Percentiles rank a stretch among this genome's conserved stretches.
Conservation (phyloP, 768 basidiomycete genomes). For the Tylopilus sp. region DNA sequence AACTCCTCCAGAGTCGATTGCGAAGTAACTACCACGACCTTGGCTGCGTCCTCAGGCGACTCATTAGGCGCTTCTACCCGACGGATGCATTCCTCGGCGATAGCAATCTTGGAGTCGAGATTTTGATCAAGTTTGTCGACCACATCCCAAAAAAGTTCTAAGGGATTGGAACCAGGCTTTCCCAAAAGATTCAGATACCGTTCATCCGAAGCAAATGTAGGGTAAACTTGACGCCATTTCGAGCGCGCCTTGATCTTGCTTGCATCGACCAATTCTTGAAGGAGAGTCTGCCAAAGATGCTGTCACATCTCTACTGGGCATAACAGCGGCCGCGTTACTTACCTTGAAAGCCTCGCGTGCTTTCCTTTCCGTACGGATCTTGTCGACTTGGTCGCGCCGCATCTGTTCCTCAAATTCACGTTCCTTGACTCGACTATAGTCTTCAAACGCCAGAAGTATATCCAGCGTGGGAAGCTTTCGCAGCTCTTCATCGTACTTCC, state of each 20-base stretch:
- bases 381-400: slow-evolving; percentile 76
- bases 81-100: slow-evolving; percentile 60
- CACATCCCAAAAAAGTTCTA: slow-evolving; percentile 95
- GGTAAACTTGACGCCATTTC: slow-evolving; percentile 91
- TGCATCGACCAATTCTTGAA: slow-evolving; percentile 61
- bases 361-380: slow-evolving; percentile 80
- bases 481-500: slow-evolving; percentile 72
- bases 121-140: slow-evolving; percentile 86
- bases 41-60: slow-evolving; percentile 28
- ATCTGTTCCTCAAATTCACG: slow-evolving; percentile 89
- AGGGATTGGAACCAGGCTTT: slow-evolving; percentile 88
- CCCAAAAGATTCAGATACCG: slow-evolving; percentile 90
- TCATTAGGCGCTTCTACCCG: slow-evolving; percentile 35
- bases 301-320: neutral
- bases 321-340: neutral
- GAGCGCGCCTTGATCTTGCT: slow-evolving; percentile 75
- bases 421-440: slow-evolving; percentile 86
- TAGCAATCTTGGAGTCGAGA: slow-evolving; percentile 73
- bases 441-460: slow-evolving; percentile 90
- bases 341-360: slow-evolving; percentile 91
- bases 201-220: slow-evolving; percentile 67
- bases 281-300: slow-evolving; percentile 50
- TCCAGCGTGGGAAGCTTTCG: slow-evolving; percentile 86
- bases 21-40: slow-evolving; percentile 41
- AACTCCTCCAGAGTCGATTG: slow-evolving; percentile 69